phyloP scores from a whole-genome alignment of 768 basidiomycete genomes.

The Termitomyces heimii region DNA sequence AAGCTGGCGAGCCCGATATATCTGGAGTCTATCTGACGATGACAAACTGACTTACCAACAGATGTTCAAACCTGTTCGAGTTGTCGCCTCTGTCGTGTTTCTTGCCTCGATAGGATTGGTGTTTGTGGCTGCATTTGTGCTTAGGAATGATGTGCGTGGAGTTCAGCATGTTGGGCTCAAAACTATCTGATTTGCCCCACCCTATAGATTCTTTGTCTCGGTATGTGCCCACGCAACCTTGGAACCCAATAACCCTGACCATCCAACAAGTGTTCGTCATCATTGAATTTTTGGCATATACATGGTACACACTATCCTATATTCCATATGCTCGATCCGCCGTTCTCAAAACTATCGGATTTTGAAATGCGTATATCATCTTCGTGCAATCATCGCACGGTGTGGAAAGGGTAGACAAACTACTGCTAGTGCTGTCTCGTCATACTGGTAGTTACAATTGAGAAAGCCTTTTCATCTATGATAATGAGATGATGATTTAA shows the following conservation, averaged over 20 bases:
- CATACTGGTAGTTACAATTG: neutral
- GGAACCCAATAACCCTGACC: constrained; percentile 4
- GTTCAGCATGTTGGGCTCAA: neutral
- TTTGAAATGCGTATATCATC: constrained; percentile 21
- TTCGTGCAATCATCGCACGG: neutral
- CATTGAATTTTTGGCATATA: constrained; percentile 86
- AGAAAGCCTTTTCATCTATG: constrained; percentile 3
- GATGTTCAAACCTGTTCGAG: constrained; percentile 95
- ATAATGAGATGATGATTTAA: neutral
- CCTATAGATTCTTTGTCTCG: constrained; percentile 57
- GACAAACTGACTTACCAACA: constrained; percentile 20
- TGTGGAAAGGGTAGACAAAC: neutral
- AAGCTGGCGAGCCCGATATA: constrained; percentile 52
- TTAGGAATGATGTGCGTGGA: constrained; percentile 54
- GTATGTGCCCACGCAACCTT: constrained; percentile 32
- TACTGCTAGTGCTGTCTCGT: neutral
- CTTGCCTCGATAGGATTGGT: constrained; percentile 76
- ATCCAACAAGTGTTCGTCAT: constrained; percentile 71
- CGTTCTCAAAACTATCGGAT: constrained; percentile 58
- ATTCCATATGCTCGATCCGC: constrained; percentile 86
- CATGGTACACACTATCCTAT: constrained; percentile 85
- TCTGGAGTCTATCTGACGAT: neutral
- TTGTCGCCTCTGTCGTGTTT: constrained; percentile 76
- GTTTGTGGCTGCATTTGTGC: constrained; percentile 81
- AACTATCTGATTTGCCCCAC: neutral